Percentiles rank a stretch among this genome's conserved stretches.
Conservation (phyloP, 306 rosid species). For the Potentilla sterilis region DNA sequence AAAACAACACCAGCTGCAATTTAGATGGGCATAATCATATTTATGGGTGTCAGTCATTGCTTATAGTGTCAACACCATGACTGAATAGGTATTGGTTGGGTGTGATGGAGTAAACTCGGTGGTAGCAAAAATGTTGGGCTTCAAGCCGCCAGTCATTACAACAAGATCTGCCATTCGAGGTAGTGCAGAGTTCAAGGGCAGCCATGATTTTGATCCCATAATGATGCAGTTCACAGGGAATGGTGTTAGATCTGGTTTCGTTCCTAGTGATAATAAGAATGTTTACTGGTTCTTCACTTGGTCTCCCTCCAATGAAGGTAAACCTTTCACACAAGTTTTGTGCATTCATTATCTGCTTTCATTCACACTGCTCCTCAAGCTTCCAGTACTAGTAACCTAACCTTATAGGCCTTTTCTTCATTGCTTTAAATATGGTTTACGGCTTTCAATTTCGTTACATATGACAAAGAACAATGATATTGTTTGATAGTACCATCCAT, state of each 20-base stretch:
- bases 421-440: background rate
- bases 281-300: slow-evolving; percentile 65
- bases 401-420: background rate
- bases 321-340: background rate
- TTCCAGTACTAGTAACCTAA: slow-evolving; percentile 4
- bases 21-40: background rate
- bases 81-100: slow-evolving; percentile 63
- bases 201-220: slow-evolving; percentile 39
- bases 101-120: slow-evolving; percentile 83
- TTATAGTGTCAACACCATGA: background rate
- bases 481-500: background rate
- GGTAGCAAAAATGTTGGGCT: slow-evolving; percentile 71
- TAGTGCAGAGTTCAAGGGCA: slow-evolving; percentile 9
- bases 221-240: slow-evolving; percentile 44
- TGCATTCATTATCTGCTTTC: background rate
- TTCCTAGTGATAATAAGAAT: slow-evolving; percentile 42
- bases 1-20: background rate
- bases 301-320: slow-evolving; percentile 57
- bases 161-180: slow-evolving; percentile 69
- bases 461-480: background rate
- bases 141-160: slow-evolving; percentile 42
- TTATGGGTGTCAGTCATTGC: no score
- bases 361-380: background rate
- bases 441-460: background rate
- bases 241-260: slow-evolving; percentile 51